These are phyloP conservation scores for Paraconiothyrium brasiliense DNA, from an alignment of 2,329 filamentous ascomycete genomes.

Conservation along the genomic window DNA sequence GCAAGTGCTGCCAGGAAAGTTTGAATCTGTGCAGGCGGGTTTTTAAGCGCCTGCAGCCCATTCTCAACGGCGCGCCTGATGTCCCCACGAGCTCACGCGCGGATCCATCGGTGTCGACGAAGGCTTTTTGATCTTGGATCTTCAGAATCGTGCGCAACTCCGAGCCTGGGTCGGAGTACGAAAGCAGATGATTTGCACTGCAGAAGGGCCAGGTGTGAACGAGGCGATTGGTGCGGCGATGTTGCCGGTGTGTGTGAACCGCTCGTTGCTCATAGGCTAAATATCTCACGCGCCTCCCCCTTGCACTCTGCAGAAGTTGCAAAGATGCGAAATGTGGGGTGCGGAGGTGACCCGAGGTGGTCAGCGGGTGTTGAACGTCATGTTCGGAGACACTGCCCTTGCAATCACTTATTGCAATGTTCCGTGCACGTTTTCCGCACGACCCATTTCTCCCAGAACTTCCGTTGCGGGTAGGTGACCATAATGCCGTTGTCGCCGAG, in stretches of 20 bases:
- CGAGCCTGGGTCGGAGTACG: neutral
- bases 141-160: neutral
- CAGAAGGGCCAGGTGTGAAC: slow-evolving; percentile 1
- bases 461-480: slow-evolving; percentile 61
- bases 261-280: slow-evolving; percentile 8
- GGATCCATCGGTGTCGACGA: neutral
- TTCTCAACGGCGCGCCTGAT: too few species aligned
- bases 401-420: slow-evolving; percentile 48
- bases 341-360: neutral
- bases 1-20: neutral
- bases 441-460: slow-evolving; percentile 66
- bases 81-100: neutral
- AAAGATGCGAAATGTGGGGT: slow-evolving; percentile 6
- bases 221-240: neutral
- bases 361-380: neutral
- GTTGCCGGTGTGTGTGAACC: neutral
- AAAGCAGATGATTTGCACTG: slow-evolving; percentile 10
- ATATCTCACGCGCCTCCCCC: neutral
- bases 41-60: neutral
- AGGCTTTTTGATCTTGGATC: neutral
- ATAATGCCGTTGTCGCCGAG: slow-evolving; percentile 59
- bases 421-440: slow-evolving; percentile 56
- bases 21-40: neutral
- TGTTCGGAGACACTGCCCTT: neutral
- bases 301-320: neutral